phyloP scores from a whole-genome alignment of 345 rosid species.

The Eucalyptus viminalis region DNA sequence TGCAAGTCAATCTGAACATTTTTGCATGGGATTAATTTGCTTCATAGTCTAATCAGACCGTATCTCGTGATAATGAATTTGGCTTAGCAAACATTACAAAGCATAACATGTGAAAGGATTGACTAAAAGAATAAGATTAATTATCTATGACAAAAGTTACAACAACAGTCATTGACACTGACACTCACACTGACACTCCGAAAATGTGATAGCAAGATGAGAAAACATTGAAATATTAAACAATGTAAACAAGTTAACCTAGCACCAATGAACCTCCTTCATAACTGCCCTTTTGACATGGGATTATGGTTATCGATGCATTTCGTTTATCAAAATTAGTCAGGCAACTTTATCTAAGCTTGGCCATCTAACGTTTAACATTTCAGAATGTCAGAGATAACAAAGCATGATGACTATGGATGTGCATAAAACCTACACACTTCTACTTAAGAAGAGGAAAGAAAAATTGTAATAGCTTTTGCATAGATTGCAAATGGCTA shows the following conservation, averaged over 20 bases:
- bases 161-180: background rate
- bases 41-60: background rate
- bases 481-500: background rate
- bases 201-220: background rate
- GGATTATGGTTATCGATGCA: background rate
- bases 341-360: background rate
- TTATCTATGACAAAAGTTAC: background rate
- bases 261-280: background rate
- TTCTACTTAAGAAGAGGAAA: background rate
- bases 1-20: background rate
- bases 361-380: background rate
- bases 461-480: background rate
- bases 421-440: background rate
- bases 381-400: background rate
- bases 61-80: background rate
- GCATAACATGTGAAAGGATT: background rate
- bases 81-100: background rate
- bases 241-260: background rate
- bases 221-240: background rate
- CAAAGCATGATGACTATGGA: background rate
- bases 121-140: background rate
- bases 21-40: background rate
- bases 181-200: background rate
- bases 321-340: background rate
- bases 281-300: background rate